phyloP scores from a whole-genome alignment of 352 stramenopile species.

The Pythium scleroteichum region DNA sequence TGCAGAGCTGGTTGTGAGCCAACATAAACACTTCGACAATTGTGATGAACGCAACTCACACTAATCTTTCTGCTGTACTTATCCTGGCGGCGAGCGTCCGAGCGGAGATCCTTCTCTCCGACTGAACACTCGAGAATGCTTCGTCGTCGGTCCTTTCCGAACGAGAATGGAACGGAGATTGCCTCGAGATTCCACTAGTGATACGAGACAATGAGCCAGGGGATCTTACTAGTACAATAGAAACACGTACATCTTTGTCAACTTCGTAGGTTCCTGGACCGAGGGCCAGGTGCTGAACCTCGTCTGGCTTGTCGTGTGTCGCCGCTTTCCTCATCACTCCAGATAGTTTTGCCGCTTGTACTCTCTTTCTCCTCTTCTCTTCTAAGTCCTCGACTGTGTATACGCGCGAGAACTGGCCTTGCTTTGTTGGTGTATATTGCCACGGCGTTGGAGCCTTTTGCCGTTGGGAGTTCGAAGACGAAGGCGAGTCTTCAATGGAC shows the following conservation, averaged over 20 bases:
- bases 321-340: neutral
- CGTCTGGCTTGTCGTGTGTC: conserved; percentile 2
- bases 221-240: too few species aligned
- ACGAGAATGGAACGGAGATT: conserved; percentile 49
- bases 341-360: conserved; percentile 1
- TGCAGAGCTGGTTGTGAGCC: neutral
- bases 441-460: conserved; percentile 27
- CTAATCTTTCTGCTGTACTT: conserved; percentile 20
- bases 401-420: conserved; percentile 45
- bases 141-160: conserved; percentile 43
- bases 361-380: neutral
- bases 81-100: neutral
- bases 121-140: conserved; percentile 44
- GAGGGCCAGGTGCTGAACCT: conserved; percentile 34
- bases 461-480: conserved; percentile 10
- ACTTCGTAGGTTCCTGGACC: conserved; percentile 60
- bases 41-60: neutral
- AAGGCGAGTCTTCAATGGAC: conserved; percentile 3
- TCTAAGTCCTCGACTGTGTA: conserved; percentile 50
- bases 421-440: conserved; percentile 40
- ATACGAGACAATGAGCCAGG: too few species aligned
- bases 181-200: conserved; percentile 44
- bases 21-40: neutral
- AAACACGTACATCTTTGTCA: conserved; percentile 39
- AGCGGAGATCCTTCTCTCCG: conserved; percentile 12